Conservation (phyloP, 257 asterid species). For the Echium plantagineum region DNA sequence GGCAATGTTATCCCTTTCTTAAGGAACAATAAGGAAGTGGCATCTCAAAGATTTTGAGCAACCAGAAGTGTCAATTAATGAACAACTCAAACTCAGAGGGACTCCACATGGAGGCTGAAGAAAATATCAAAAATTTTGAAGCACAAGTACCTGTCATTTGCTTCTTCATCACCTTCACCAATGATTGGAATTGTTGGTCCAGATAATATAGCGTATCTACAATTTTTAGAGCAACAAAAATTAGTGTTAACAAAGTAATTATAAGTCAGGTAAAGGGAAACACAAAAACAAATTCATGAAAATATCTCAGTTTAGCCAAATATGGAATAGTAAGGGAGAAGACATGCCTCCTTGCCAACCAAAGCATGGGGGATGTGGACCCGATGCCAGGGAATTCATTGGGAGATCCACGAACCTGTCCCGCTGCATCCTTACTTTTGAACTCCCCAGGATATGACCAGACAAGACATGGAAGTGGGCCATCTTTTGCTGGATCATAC, state of each 20-base stretch:
- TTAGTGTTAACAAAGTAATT: conserved; percentile 3
- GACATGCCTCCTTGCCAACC: conserved; percentile 86
- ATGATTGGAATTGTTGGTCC: conserved; percentile 98
- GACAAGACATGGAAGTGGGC: conserved; percentile 95
- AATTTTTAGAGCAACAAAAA: conserved; percentile 12
- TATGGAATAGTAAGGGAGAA: background rate
- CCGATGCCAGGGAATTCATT: conserved; percentile 97
- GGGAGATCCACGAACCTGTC: conserved; percentile 99
- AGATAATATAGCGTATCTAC: conserved; percentile 81
- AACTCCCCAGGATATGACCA: conserved; percentile 99
- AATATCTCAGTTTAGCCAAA: background rate
- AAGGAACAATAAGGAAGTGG: no score
- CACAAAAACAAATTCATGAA: background rate
- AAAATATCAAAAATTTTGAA: background rate
- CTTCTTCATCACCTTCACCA: conserved; percentile 97
- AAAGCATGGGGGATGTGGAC: conserved; percentile 84
- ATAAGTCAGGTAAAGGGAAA: conserved; percentile 11
- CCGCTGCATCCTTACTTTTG: conserved; percentile 95
- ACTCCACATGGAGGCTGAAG: background rate
- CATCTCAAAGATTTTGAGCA: no score
- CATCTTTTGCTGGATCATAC: conserved; percentile 82
- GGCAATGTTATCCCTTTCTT: background rate
- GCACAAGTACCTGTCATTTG: conserved; percentile 75
- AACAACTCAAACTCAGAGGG: background rate
- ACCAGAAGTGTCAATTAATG: no score